These are phyloP conservation scores for Mycena galopus DNA, from an alignment of 768 basidiomycete genomes.

Conservation along the genomic window DNA sequence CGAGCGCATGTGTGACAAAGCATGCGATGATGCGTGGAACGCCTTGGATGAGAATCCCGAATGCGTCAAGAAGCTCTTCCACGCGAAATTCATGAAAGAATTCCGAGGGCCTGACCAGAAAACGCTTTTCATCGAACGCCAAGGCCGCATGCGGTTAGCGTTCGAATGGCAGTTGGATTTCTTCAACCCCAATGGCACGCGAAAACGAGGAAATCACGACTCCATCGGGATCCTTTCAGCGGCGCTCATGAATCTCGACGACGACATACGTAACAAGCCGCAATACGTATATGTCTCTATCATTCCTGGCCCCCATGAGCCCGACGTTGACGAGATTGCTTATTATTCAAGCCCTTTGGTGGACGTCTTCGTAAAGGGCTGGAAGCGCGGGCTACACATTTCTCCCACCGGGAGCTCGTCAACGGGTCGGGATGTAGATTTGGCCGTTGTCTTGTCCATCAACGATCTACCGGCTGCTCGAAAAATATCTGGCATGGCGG, in stretches of 20 bases:
- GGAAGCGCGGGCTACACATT: slow-evolving; percentile 26
- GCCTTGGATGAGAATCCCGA: slow-evolving; percentile 8
- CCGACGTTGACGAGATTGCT: slow-evolving; percentile 39
- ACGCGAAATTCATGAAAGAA: slow-evolving; percentile 40
- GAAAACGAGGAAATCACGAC: too few species aligned
- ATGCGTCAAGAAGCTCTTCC: slow-evolving; percentile 35
- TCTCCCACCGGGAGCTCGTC: too few species aligned
- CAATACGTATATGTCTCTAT: slow-evolving; percentile 45
- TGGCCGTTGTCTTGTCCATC: too few species aligned
- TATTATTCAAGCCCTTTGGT: slow-evolving; percentile 42
- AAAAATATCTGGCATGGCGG: too few species aligned
- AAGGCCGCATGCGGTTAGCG: slow-evolving; percentile 24
- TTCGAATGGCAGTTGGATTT: too few species aligned
- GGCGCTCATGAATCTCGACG: slow-evolving; percentile 44
- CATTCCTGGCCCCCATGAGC: slow-evolving; percentile 43
- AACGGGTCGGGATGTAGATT: too few species aligned
- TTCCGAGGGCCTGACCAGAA: slow-evolving; percentile 8
- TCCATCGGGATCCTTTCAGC: slow-evolving; percentile 44
- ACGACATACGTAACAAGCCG: slow-evolving; percentile 39
- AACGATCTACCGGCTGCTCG: too few species aligned
- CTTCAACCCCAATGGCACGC: too few species aligned
- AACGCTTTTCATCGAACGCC: slow-evolving; percentile 34
- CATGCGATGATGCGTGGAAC: slow-evolving; percentile 29
- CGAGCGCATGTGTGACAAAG: slow-evolving; percentile 23
- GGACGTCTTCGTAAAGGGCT: slow-evolving; percentile 34